These are phyloP conservation scores for Fagus sylvatica DNA, from an alignment of 306 rosid species.

Conservation along the genomic window DNA sequence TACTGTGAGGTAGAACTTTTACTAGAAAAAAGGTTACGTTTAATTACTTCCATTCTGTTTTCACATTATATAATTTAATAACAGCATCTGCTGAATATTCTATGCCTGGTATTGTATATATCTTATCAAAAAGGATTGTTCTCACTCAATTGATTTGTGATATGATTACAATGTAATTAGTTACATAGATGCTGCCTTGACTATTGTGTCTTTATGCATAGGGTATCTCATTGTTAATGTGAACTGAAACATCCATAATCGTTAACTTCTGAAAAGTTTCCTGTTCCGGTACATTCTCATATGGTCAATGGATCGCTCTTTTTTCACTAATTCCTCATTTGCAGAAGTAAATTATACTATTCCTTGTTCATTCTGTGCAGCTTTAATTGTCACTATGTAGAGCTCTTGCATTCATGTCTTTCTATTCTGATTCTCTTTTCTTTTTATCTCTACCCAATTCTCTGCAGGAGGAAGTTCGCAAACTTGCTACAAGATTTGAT, in stretches of 20 bases:
- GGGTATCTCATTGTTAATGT: background rate
- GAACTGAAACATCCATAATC: background rate
- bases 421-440: background rate
- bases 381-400: background rate
- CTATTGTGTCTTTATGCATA: background rate
- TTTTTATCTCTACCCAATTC: slow-evolving; percentile 18
- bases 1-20: slow-evolving; percentile 11
- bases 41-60: slow-evolving; percentile 10
- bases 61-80: slow-evolving; percentile 9
- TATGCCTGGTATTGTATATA: background rate
- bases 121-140: background rate
- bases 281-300: background rate
- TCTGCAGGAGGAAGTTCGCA: slow-evolving; percentile 85
- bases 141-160: background rate
- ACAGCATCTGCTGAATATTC: background rate
- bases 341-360: background rate
- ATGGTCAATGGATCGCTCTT: background rate
- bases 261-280: background rate
- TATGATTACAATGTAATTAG: background rate
- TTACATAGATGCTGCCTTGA: background rate
- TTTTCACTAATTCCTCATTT: background rate
- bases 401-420: background rate
- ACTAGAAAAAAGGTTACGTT: background rate
- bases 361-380: background rate
- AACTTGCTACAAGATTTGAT: slow-evolving; percentile 76